Base-by-base conservation (phyloP, 441 rosid species). In the Bocquillonia castaneifolia region DNA sequence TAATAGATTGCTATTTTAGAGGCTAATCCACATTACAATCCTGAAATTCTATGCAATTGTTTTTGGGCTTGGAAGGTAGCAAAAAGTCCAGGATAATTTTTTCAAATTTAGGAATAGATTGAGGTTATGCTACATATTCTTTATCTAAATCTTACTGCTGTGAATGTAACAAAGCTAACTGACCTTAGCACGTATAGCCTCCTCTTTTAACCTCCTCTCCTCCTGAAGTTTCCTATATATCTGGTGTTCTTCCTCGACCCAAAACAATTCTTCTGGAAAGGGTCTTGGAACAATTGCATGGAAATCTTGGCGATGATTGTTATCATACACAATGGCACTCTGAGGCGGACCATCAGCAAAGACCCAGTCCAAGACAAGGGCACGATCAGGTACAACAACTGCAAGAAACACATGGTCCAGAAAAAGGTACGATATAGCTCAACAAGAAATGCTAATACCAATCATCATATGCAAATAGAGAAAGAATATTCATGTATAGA, bases 311-410 rank as follows among this genome's bases (percentile, higher is more conserved):
- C 3, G 65, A 66, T 77, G 61, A 74, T 88, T 91, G 77, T 91
- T 93, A 76, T 91, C 96, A 80, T 93, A 93, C 67, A 83, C 63
- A 77, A 61, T 52, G 10, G 96, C 97, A 73, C 72, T 81, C 69
- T 80, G 68, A 64, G 97, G 91, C 25, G 84, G 96, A 77, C 99
- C 99, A 83, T 93, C 92, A 77, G 96, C 84, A 76, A 89, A 88
- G 61, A 93, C 97, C 93, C 93, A 91, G 80, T 93, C 96, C 87
- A 93, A 77, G 59, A 91, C 84, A 68, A 81, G 40, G 59, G 96
- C 93, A 71, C 68, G 70, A 18, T 73, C 79, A 10, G 93, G 96
- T 67, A 91, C 90, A 67, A 63, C 55, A 69, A 93, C 99, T 93
- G 85, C 81, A 77, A 55, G 74, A 73, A 59, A 66, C 9, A 42